These are phyloP conservation scores for Populus alba DNA, from an alignment of 345 rosid genomes.

Conservation along the genomic window DNA sequence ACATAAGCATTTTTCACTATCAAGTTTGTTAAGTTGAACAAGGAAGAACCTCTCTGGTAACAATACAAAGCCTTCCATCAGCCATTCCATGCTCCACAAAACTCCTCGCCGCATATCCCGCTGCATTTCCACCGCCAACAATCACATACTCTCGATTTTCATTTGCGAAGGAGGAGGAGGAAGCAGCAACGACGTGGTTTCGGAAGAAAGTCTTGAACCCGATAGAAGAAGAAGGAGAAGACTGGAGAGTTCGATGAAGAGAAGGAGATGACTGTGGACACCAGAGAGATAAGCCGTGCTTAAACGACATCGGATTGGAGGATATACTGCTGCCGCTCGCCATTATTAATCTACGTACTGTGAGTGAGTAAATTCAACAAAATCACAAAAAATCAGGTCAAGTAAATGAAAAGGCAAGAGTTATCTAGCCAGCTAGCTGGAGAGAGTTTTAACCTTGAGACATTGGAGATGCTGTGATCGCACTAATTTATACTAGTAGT, in stretches of 20 bases:
- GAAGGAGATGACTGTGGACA: constrained; percentile 47
- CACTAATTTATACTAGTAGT: too few species aligned
- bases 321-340: constrained; percentile 27
- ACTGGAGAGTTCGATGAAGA: constrained; percentile 36
- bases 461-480: neutral
- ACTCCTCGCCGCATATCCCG: constrained; percentile 90
- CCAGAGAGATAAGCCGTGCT: constrained; percentile 57
- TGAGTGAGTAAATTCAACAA: constrained; percentile 13
- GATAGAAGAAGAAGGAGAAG: constrained; percentile 28
- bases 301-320: constrained; percentile 46
- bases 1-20: neutral
- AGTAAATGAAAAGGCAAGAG: neutral
- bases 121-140: constrained; percentile 98
- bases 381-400: neutral
- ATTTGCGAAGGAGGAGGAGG: constrained; percentile 59
- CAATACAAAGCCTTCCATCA: constrained; percentile 85
- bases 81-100: constrained; percentile 97
- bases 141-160: constrained; percentile 81
- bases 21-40: neutral
- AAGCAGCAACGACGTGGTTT: constrained; percentile 53
- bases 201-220: constrained; percentile 42
- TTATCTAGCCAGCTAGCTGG: too few species aligned
- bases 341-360: constrained; percentile 55
- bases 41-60: constrained; percentile 68
- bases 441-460: constrained; percentile 5